phyloP scores from a whole-genome alignment of 306 rosid species.

The Trifolium fragiferum region DNA sequence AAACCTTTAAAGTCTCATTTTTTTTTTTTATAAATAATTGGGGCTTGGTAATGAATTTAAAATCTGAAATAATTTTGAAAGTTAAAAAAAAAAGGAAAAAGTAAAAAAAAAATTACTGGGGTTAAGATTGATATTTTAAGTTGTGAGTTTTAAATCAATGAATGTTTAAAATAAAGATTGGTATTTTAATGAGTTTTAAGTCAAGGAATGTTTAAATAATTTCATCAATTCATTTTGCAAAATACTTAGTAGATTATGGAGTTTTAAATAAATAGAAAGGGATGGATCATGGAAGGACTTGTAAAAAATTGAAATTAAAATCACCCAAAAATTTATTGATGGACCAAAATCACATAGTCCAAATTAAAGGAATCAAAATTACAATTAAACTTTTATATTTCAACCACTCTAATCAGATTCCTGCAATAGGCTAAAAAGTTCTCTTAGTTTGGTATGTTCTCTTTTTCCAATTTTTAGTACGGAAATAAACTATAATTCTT shows the following conservation, averaged over 20 bases:
- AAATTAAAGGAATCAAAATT: slow-evolving; percentile 11
- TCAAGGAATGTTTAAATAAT: background rate
- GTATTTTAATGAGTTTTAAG: slow-evolving; percentile 1
- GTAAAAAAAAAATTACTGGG: background rate
- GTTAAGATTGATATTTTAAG: background rate
- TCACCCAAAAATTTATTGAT: background rate
- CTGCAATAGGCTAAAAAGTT: slow-evolving; percentile 12
- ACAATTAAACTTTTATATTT: background rate
- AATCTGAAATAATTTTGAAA: background rate
- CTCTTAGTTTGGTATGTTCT: slow-evolving; percentile 3
- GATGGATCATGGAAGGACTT: background rate
- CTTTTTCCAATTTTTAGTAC: slow-evolving; percentile 1
- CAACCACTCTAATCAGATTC: slow-evolving; percentile 14
- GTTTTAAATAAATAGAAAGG: background rate
- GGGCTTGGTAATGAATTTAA: background rate
- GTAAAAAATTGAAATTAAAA: background rate
- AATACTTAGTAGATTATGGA: background rate
- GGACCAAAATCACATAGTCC: background rate
- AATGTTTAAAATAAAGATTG: background rate
- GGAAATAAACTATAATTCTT: slow-evolving; percentile 19
- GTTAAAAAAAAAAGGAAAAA: background rate
- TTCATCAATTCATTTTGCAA: background rate
- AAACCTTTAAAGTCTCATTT: background rate
- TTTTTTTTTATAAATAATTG: background rate
- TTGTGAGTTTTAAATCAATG: slow-evolving; percentile 1